Conservation (phyloP, 352 stramenopile genomes). For the Phytophthora brassicae region DNA sequence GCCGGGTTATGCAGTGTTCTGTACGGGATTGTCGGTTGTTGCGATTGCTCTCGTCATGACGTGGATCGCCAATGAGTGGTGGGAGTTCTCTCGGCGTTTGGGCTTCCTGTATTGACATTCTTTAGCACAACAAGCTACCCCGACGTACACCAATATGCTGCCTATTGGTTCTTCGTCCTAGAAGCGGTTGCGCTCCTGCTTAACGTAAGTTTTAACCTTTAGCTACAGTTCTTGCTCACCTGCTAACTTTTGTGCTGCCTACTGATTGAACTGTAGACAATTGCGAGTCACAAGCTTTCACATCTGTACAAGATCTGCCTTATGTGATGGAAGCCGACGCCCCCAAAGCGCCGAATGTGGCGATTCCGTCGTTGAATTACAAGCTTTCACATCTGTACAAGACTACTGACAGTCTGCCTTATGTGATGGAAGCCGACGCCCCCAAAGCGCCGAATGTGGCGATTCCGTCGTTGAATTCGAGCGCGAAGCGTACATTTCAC, state of each 20-base stretch:
- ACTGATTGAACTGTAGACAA: constrained; percentile 21
- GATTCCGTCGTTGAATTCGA: constrained; percentile 29
- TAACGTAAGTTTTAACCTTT: constrained; percentile 41
- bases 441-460: neutral
- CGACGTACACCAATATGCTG: constrained; percentile 54
- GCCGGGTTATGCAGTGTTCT: constrained; percentile 46
- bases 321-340: constrained; percentile 8
- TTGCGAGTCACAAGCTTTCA: constrained; percentile 35
- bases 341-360: neutral
- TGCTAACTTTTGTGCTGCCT: neutral
- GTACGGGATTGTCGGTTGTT: constrained; percentile 29
- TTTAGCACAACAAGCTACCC: constrained; percentile 64
- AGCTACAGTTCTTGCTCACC: neutral
- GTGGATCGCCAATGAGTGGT: constrained; percentile 47
- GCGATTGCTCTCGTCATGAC: constrained; percentile 38
- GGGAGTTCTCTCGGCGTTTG: constrained; percentile 37
- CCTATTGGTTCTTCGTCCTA: constrained; percentile 77
- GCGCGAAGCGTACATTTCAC: constrained; percentile 34
- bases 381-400: too few species aligned
- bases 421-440: constrained; percentile 6
- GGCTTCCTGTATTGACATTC: constrained; percentile 51
- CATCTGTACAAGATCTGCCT: constrained; percentile 14
- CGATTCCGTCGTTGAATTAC: constrained; percentile 27
- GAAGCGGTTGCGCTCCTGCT: constrained; percentile 55
- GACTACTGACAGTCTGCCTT: too few species aligned